phyloP scores from a whole-genome alignment of 495 filamentous ascomycete genomes.

The Xanthoparmelia taractica region DNA sequence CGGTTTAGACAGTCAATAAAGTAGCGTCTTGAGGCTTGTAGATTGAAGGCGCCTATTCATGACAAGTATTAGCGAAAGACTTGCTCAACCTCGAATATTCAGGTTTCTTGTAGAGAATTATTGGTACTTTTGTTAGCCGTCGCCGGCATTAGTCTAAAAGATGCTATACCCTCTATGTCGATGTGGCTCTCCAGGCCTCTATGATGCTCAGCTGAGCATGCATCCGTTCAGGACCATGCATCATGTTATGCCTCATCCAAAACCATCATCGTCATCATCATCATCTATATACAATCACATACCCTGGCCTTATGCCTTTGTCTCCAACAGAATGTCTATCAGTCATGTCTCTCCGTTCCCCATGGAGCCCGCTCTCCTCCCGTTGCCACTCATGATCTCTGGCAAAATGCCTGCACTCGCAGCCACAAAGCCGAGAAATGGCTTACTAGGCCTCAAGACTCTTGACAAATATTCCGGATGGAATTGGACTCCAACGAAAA shows the following conservation, averaged over 20 bases:
- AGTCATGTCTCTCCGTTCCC: background rate
- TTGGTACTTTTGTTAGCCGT: background rate
- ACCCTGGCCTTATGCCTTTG: background rate
- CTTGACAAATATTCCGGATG: conserved; percentile 76
- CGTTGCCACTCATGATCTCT: conserved; percentile 30
- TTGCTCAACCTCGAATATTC: background rate
- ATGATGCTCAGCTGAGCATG: background rate
- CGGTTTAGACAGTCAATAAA: background rate
- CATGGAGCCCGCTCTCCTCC: background rate
- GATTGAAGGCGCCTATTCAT: background rate
- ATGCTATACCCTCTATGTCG: background rate
- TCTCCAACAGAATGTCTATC: background rate
- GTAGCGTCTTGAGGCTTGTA: background rate
- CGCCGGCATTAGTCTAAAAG: background rate
- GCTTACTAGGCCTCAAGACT: conserved; percentile 65
- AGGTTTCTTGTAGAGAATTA: background rate
- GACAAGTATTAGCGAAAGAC: background rate
- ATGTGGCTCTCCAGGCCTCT: background rate
- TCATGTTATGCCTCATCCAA: background rate
- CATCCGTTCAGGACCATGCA: background rate
- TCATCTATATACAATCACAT: background rate
- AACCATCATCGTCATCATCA: no score
- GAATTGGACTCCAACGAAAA: conserved; percentile 84
- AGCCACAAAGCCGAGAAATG: conserved; percentile 82
- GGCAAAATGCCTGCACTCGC: conserved; percentile 59